Evolutionary conservation across 306 rosid genomes (phyloP).

Genomic region (Bauhinia variegata): DNA sequence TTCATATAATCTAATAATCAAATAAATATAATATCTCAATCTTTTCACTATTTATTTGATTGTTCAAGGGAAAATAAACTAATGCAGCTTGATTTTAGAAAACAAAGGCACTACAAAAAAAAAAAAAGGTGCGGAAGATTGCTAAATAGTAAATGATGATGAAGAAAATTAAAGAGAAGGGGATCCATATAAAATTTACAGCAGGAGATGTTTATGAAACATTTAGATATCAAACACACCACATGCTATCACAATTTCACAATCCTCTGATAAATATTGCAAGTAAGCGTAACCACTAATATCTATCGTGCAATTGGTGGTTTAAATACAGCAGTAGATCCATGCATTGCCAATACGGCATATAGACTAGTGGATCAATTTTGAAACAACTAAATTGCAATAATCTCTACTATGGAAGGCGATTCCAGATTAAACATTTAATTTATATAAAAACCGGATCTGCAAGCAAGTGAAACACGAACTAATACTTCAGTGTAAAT

Average conservation of each 20-base stretch:
- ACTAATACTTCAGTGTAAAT: neutral
- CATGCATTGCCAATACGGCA: too few relatives aligned
- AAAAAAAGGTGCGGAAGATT: too few relatives aligned
- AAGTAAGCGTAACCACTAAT: neutral
- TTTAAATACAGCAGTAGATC: too few relatives aligned
- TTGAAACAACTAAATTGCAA: neutral
- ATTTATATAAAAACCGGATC: conserved; percentile 35
- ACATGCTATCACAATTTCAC: neutral
- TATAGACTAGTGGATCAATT: neutral
- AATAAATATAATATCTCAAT: too few relatives aligned
- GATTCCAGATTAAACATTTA: conserved; percentile 13
- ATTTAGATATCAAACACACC: too few relatives aligned
- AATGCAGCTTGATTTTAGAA: too few relatives aligned
- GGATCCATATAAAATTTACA: neutral
- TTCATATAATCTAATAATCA: neutral
- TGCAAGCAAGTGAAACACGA: conserved; percentile 13
- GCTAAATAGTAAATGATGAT: neutral
- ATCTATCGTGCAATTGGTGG: neutral
- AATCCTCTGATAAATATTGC: neutral
- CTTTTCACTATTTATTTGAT: neutral
- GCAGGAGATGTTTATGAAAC: too few relatives aligned
- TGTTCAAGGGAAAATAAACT: neutral
- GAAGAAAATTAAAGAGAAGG: neutral
- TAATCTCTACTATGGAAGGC: conserved; percentile 21
- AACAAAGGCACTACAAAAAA: too few relatives aligned